phyloP scores from a whole-genome alignment of 1,139 yeast genomes.

The Magnusiomyces ingens region DNA sequence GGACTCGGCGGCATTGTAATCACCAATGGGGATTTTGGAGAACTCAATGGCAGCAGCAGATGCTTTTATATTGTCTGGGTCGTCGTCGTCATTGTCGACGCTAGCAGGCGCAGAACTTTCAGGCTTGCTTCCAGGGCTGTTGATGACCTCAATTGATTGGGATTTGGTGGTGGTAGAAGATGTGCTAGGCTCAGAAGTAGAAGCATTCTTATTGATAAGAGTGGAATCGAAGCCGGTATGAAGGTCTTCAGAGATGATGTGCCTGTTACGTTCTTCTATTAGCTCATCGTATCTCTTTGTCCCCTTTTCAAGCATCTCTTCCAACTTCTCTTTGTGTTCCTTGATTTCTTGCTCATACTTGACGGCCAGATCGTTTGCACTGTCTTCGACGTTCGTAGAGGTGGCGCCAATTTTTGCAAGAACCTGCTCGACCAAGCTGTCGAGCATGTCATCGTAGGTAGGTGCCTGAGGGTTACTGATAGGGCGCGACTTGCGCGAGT shows the following conservation, averaged over 20 bases:
- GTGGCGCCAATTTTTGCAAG: slow-evolving; percentile 49
- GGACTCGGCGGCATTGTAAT: slow-evolving; percentile 44
- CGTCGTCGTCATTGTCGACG: slow-evolving; percentile 21
- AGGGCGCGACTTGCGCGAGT: slow-evolving; percentile 26
- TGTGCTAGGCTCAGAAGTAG: slow-evolving; percentile 15
- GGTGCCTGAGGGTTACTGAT: slow-evolving; percentile 43
- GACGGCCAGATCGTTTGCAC: slow-evolving; percentile 26
- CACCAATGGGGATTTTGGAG: slow-evolving; percentile 47
- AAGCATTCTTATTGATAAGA: slow-evolving; percentile 55
- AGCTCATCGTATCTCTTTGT: slow-evolving; percentile 60
- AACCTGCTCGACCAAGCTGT: slow-evolving; percentile 71
- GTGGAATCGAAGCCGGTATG: slow-evolving; percentile 93
- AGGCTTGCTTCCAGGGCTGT: slow-evolving; percentile 19
- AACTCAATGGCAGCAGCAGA: slow-evolving; percentile 62
- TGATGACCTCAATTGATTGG: slow-evolving; percentile 36
- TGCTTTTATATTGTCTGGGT: slow-evolving; percentile 42
- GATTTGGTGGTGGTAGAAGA: slow-evolving; percentile 16
- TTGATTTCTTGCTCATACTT: slow-evolving; percentile 21
- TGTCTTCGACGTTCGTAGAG: slow-evolving; percentile 38
- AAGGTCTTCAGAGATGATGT: slow-evolving; percentile 84
- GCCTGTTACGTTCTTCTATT: slow-evolving; percentile 60
- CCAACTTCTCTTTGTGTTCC: slow-evolving; percentile 32
- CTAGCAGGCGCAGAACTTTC: slow-evolving; percentile 16
- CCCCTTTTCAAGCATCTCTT: slow-evolving; percentile 46
- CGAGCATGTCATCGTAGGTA: slow-evolving; percentile 87